These are phyloP conservation scores for Coniochaeta hoffmannii DNA, from an alignment of 2,329 filamentous ascomycete genomes.

Conservation along the genomic window DNA sequence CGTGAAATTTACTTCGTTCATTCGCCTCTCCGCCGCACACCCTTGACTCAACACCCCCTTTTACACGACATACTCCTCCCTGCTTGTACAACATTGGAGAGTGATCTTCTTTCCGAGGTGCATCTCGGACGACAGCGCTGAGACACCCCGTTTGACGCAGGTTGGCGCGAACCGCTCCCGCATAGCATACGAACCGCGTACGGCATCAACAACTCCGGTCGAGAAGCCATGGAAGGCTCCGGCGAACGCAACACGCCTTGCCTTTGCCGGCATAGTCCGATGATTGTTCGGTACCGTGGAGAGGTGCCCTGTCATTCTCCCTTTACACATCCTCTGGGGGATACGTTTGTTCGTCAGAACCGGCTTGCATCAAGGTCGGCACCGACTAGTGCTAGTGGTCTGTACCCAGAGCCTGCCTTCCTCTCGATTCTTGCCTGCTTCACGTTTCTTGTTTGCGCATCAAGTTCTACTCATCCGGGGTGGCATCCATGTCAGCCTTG, in stretches of 20 bases:
- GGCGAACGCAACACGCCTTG: neutral
- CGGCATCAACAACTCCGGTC: neutral
- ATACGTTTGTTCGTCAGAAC: no score
- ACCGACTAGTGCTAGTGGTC: neutral
- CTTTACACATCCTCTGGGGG: no score
- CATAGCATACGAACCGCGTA: neutral
- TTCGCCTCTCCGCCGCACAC: neutral
- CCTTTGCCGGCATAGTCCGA: neutral
- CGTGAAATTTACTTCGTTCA: neutral
- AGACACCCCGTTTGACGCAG: neutral
- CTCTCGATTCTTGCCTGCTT: neutral
- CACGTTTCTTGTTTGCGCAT: neutral
- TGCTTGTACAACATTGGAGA: neutral
- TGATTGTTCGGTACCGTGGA: no score
- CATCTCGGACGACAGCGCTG: neutral
- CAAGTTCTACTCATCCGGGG: neutral
- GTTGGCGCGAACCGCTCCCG: neutral
- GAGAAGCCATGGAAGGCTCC: neutral
- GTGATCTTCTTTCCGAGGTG: neutral
- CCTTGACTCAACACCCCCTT: neutral
- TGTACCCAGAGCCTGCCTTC: neutral
- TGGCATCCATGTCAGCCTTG: neutral
- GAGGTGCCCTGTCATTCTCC: no score
- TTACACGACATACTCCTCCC: neutral
- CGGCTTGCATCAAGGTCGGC: neutral